A percentile compares a stretch with the other conserved stretches of the same genome.
phyloP scores from a whole-genome alignment of 225 moss, liverwort and hornwort species.

The Neckera pumila region DNA sequence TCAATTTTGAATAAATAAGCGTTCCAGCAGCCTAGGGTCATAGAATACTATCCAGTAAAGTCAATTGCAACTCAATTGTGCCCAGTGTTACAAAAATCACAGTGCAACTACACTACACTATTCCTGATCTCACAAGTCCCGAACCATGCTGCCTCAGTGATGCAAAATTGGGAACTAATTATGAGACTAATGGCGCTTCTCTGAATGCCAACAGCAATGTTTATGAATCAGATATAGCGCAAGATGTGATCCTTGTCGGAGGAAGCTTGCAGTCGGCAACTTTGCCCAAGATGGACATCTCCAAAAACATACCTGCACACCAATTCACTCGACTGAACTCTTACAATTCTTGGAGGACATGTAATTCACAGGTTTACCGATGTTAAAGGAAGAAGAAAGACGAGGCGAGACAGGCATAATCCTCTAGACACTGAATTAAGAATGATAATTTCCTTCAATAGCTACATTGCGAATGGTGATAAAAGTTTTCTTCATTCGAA shows the following conservation, averaged over 20 bases:
- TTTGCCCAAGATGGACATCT: constrained; percentile 94
- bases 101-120: no score
- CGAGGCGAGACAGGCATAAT: neutral
- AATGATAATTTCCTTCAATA: neutral
- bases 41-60: no score
- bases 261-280: constrained; percentile 76
- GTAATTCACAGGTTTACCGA: neutral
- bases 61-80: no score
- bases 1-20: no score
- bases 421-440: neutral
- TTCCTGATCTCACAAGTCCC: neutral
- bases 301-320: constrained; percentile 85
- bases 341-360: neutral
- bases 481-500: neutral
- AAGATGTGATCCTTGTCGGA: constrained; percentile 57
- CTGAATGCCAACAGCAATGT: neutral
- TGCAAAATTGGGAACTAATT: constrained; percentile 5
- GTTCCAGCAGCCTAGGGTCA: no score
- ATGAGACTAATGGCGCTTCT: neutral
- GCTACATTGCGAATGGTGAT: neutral
- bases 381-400: neutral
- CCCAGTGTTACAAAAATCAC: no score
- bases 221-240: constrained; percentile 44
- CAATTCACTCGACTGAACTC: neutral
- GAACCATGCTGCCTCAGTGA: neutral